Evolutionary conservation across 805 yeast species (phyloP), one percentile per base, ranked within the genome.

Genomic region (Saccharomycopsis babjevae): DNA sequence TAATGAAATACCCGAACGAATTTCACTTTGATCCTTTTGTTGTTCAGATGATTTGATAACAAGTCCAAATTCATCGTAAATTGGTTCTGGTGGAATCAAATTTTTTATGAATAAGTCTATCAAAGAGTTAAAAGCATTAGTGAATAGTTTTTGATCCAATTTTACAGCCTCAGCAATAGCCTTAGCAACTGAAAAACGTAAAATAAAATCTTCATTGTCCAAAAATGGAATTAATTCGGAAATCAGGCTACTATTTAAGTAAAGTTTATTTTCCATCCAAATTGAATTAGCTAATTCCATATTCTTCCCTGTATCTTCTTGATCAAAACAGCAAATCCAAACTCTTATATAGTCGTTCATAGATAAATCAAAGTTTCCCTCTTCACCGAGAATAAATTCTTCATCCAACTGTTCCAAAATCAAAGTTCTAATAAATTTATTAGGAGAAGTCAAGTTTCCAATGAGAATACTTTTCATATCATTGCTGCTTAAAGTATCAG

Each of bases 391-490:
- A 60, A 82, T 85, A 67, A 87, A 88, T 68, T 94, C 97, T 57
- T 90, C 82, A 71, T 93, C 97, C 36, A 93, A 70, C 8, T 86
- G 86, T 70, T 94, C 97, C 64, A 94, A 76, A 52, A 92, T 81
- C 0, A 96, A 81, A 10, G 83, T 78, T 65, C 96, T 84, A 8
- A 90, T 96, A 73, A 88, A 88, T 3, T 76, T 73, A 63, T 84
- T 86, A 0, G 88, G 81, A 0, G 86, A 76, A 30, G 90, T 73
- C 11, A 84, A 68, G 20, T 56, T 38, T 40, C 81, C 82, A 11
- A 77, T 73, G 39, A 91, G 73, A 30, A 91, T 73, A 11, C 88
- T 70, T 18, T 74, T 67, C 64, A 89, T 71, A 70, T 93, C 97
- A 1, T 68, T 72, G 0, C 72, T 71, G 0, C 82, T 74, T 57